These are phyloP conservation scores for Sphagnum tenellum DNA, from an alignment of 225 moss, liverwort and hornwort genomes.

Conservation along the genomic window DNA sequence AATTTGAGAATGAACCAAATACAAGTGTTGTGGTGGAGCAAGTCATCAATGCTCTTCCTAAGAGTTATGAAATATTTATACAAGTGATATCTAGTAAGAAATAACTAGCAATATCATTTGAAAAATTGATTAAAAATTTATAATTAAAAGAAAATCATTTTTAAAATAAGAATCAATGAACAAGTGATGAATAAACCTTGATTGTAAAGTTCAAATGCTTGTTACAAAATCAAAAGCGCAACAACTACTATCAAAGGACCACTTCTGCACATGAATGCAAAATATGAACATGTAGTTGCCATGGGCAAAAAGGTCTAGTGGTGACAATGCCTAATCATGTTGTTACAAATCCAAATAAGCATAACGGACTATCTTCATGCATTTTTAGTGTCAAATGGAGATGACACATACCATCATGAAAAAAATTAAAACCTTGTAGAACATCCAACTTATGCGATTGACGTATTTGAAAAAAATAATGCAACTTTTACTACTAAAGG, in stretches of 20 bases:
- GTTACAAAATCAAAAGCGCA: background rate
- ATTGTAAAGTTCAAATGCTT: background rate
- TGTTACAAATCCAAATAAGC: background rate
- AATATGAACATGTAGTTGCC: background rate
- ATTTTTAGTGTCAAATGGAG: background rate
- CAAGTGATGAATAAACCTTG: background rate
- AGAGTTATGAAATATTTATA: background rate
- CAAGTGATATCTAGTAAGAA: background rate
- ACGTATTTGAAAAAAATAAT: background rate
- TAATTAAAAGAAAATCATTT: background rate
- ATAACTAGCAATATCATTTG: background rate
- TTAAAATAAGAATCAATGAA: background rate
- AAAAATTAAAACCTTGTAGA: background rate
- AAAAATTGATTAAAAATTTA: background rate
- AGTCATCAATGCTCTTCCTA: conserved; percentile 2
- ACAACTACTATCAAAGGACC: background rate
- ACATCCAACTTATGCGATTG: background rate
- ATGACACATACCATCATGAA: background rate
- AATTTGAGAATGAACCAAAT: too few species aligned
- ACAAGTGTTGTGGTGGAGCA: background rate
- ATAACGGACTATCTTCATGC: background rate
- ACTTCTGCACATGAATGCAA: too few species aligned
- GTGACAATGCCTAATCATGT: background rate
- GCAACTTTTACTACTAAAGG: background rate
- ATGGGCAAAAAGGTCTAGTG: background rate